phyloP scores from a whole-genome alignment of 2,329 filamentous ascomycete species.

The Aspergillus piperis region DNA sequence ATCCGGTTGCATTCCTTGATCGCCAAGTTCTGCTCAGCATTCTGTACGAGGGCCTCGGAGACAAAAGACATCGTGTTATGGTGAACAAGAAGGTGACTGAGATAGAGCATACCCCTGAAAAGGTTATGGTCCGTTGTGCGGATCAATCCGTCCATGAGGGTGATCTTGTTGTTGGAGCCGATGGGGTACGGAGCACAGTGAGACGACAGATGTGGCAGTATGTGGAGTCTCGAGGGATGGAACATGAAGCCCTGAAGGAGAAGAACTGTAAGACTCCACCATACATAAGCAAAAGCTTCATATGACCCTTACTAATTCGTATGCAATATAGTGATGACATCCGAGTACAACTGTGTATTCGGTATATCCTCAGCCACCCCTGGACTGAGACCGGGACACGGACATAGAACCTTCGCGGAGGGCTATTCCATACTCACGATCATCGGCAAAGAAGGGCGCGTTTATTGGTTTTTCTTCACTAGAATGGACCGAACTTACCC shows the following conservation, averaged over 20 bases:
- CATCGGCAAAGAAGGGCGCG: slow-evolving; percentile 7
- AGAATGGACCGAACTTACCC: slow-evolving; percentile 7
- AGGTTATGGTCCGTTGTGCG: neutral
- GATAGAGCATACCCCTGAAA: neutral
- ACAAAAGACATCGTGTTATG: neutral
- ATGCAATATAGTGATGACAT: slow-evolving; percentile 4
- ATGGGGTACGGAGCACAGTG: neutral
- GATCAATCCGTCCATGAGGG: neutral
- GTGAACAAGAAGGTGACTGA: neutral
- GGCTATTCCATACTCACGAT: slow-evolving; percentile 5
- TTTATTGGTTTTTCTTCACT: slow-evolving; percentile 17
- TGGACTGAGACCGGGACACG: neutral
- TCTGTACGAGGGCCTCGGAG: slow-evolving; percentile 1
- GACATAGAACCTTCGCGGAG: slow-evolving; percentile 7
- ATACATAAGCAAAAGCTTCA: no score
- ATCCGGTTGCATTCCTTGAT: slow-evolving; percentile 11
- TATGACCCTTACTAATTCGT: no score
- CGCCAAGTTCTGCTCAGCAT: slow-evolving; percentile 12
- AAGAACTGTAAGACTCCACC: neutral
- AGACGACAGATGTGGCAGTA: slow-evolving; percentile 1
- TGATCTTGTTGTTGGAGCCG: neutral
- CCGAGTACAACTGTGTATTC: slow-evolving; percentile 16
- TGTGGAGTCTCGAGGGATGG: neutral
- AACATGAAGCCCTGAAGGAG: neutral
- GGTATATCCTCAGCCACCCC: no score